phyloP scores from a whole-genome alignment of 2,329 filamentous ascomycete species.

The Epichloe sp. region DNA sequence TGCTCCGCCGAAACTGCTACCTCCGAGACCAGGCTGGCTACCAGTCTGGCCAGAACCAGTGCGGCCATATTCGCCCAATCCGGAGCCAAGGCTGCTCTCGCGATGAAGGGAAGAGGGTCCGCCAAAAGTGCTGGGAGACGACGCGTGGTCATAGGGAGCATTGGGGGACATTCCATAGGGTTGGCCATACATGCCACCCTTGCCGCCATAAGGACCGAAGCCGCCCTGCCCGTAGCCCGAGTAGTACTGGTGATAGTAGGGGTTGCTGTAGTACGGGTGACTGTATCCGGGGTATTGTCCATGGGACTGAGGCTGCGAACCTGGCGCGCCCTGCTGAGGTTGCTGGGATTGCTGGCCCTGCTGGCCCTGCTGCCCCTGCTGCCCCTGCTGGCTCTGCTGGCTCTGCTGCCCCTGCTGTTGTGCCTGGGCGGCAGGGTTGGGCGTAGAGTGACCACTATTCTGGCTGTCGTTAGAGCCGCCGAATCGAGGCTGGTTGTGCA shows the following conservation, averaged over 20 bases:
- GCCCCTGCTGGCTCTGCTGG: slow-evolving; percentile 21
- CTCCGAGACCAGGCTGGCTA: slow-evolving; percentile 36
- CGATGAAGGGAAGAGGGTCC: slow-evolving; percentile 39
- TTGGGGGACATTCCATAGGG: slow-evolving; percentile 45
- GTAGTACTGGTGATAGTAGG: slow-evolving; percentile 50
- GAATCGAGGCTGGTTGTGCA: slow-evolving; percentile 45
- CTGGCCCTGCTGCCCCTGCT: slow-evolving; percentile 17
- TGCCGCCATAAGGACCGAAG: slow-evolving; percentile 40
- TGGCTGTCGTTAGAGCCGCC: slow-evolving; percentile 53
- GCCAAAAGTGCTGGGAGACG: slow-evolving; percentile 40
- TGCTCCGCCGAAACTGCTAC: slow-evolving; percentile 37
- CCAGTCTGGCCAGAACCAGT: slow-evolving; percentile 35
- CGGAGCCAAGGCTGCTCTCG: slow-evolving; percentile 35
- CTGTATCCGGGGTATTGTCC: slow-evolving; percentile 39
- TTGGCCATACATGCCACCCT: slow-evolving; percentile 41
- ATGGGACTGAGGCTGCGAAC: slow-evolving; percentile 31
- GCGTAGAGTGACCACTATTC: slow-evolving; percentile 81
- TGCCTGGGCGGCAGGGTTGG: slow-evolving; percentile 57
- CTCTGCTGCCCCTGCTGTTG: slow-evolving; percentile 31
- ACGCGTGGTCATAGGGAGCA: slow-evolving; percentile 41
- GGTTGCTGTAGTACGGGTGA: slow-evolving; percentile 49
- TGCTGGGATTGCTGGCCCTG: slow-evolving; percentile 17
- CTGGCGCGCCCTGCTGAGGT: slow-evolving; percentile 22
- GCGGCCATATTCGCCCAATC: slow-evolving; percentile 42
- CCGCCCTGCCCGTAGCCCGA: slow-evolving; percentile 40